phyloP scores from a whole-genome alignment of 495 filamentous ascomycete genomes.

The Penicillium canescens region DNA sequence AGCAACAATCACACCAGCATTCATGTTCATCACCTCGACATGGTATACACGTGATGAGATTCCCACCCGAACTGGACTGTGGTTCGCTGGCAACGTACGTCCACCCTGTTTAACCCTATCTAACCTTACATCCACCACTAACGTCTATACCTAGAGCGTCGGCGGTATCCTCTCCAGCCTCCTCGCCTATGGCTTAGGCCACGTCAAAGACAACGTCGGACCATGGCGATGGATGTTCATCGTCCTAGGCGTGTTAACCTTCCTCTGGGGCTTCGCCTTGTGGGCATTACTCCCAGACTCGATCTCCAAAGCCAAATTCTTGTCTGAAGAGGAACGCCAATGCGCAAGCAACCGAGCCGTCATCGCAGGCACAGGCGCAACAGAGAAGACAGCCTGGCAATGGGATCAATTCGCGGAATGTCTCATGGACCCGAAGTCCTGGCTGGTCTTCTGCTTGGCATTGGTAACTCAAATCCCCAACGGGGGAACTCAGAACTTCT shows the following conservation, averaged over 20 bases:
- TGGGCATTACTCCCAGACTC: constrained; percentile 59
- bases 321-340: constrained; percentile 54
- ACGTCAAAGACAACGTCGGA: constrained; percentile 46
- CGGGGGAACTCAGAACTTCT: constrained; percentile 48
- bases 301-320: constrained; percentile 59
- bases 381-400: constrained; percentile 58
- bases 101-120: background rate
- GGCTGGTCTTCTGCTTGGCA: constrained; percentile 60
- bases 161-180: constrained; percentile 58
- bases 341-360: constrained; percentile 52
- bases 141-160: constrained; percentile 30
- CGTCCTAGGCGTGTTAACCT: constrained; percentile 52
- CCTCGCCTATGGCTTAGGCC: constrained; percentile 57
- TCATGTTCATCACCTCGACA: constrained; percentile 42
- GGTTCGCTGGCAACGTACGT: constrained; percentile 56
- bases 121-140: background rate
- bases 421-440: constrained; percentile 57
- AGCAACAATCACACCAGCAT: constrained; percentile 48
- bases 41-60: constrained; percentile 59
- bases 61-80: constrained; percentile 58
- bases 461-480: constrained; percentile 49
- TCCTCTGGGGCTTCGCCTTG: constrained; percentile 55
- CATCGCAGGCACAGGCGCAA: constrained; percentile 42
- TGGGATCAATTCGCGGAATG: constrained; percentile 54
- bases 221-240: constrained; percentile 58